These are phyloP conservation scores for Pseudocercospora crystallina DNA, from an alignment of 2,329 filamentous ascomycete genomes.

Conservation along the genomic window DNA sequence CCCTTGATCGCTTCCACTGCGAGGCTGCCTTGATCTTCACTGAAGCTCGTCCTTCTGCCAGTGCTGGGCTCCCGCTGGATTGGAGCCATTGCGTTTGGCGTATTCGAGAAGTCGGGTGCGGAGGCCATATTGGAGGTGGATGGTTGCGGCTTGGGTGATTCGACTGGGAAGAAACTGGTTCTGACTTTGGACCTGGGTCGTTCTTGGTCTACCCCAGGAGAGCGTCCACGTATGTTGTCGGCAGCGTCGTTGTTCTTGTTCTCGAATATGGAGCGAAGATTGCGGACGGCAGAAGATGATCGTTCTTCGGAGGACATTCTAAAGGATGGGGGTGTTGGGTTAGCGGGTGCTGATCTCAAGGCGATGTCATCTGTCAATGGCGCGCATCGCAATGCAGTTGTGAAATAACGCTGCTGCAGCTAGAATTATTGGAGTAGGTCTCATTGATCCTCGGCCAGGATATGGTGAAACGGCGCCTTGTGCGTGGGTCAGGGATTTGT, in stretches of 20 bases:
- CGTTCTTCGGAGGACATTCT: constrained; percentile 46
- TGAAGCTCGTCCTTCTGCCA: constrained; percentile 41
- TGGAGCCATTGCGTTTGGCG: constrained; percentile 16
- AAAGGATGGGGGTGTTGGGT: constrained; percentile 25
- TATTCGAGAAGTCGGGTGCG: constrained; percentile 13
- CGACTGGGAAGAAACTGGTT: constrained; percentile 51
- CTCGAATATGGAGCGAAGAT: constrained; percentile 53
- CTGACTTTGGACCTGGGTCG: constrained; percentile 46
- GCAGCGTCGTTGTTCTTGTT: constrained; percentile 37
- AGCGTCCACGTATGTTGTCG: constrained; percentile 41
- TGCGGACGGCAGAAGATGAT: constrained; percentile 45
- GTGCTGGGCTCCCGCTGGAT: constrained; percentile 26
- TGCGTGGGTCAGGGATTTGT: too few relatives aligned
- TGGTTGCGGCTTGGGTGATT: constrained; percentile 25
- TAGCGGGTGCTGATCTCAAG: constrained; percentile 12
- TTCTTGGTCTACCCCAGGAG: constrained; percentile 36
- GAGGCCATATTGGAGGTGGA: constrained; percentile 20
- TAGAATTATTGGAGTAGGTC: not conserved
- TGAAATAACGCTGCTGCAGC: not conserved
- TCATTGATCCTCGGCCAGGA: constrained; percentile 2
- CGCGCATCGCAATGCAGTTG: too few relatives aligned
- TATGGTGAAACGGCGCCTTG: not conserved
- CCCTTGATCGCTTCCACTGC: constrained; percentile 40
- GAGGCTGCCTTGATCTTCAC: constrained; percentile 37
- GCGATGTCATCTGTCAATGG: constrained; percentile 6